phyloP scores from a whole-genome alignment of 2,329 filamentous ascomycete genomes.

The Dothistroma pini region DNA sequence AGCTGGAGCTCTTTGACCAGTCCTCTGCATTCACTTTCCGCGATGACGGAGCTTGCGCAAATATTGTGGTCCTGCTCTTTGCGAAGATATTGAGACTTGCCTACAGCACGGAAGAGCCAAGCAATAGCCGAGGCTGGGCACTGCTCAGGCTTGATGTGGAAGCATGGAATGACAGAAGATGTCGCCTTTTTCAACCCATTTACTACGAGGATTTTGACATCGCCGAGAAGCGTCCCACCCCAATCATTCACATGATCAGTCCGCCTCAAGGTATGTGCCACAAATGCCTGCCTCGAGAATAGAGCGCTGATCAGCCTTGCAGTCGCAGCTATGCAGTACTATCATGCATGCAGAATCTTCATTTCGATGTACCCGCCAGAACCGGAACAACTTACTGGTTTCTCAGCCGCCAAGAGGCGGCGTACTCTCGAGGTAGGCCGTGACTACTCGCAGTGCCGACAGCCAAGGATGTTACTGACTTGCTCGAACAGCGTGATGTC shows the following conservation, averaged over 20 bases:
- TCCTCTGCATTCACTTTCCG: slow-evolving; percentile 38
- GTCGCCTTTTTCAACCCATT: slow-evolving; percentile 29
- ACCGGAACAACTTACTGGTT: slow-evolving; percentile 15
- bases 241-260: slow-evolving; percentile 33
- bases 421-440: slow-evolving; percentile 18
- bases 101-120: slow-evolving; percentile 7
- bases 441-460: background rate
- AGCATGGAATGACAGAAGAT: slow-evolving; percentile 22
- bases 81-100: slow-evolving; percentile 36
- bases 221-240: slow-evolving; percentile 26
- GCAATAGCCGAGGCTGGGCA: slow-evolving; percentile 14
- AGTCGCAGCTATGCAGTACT: slow-evolving; percentile 38
- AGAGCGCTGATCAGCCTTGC: background rate
- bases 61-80: slow-evolving; percentile 39
- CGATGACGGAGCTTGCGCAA: slow-evolving; percentile 40
- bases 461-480: background rate
- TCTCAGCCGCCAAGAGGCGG: slow-evolving; percentile 19
- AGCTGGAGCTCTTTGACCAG: slow-evolving; percentile 39
- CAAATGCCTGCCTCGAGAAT: background rate
- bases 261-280: slow-evolving; percentile 30
- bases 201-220: slow-evolving; percentile 21
- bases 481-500: slow-evolving; percentile 17
- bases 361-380: slow-evolving; percentile 19
- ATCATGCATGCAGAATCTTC: slow-evolving; percentile 35
- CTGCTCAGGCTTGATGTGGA: slow-evolving; percentile 17